A percentile compares a stretch with the other conserved stretches of the same genome.
Conservation (phyloP, 805 yeast species). For the Pichia insulana region DNA sequence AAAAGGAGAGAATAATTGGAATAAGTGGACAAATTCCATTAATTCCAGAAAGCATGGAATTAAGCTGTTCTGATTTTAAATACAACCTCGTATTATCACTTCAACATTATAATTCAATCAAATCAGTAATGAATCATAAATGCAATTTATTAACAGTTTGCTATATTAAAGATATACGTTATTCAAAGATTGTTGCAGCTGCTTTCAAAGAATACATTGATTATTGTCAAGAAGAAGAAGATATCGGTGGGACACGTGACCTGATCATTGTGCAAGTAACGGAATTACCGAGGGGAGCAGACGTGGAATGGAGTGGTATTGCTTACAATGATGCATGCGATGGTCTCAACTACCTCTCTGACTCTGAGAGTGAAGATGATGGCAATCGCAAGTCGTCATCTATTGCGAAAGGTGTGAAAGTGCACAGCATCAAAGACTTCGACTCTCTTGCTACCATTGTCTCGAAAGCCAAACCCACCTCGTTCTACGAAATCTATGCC, state of each 20-base stretch:
- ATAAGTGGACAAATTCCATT: slow-evolving; percentile 91
- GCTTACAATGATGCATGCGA: slow-evolving; percentile 34
- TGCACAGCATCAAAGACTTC: too few species aligned
- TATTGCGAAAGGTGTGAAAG: too few species aligned
- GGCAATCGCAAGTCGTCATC: too few species aligned
- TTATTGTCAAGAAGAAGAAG: slow-evolving; percentile 5
- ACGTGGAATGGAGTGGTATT: slow-evolving; percentile 70
- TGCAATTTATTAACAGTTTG: slow-evolving; percentile 45
- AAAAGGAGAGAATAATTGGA: slow-evolving; percentile 40
- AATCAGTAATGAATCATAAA: slow-evolving; percentile 40
- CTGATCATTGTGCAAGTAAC: slow-evolving; percentile 48
- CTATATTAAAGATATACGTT: slow-evolving; percentile 34
- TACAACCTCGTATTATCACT: slow-evolving; percentile 47
- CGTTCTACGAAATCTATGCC: slow-evolving; percentile 19
- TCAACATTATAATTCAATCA: slow-evolving; percentile 65
- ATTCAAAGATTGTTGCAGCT: slow-evolving; percentile 26
- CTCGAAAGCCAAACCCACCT: not conserved
- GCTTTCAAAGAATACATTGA: slow-evolving; percentile 39
- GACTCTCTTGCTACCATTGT: too few species aligned
- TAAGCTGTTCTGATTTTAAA: slow-evolving; percentile 25
- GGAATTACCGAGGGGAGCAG: slow-evolving; percentile 54
- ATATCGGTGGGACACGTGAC: slow-evolving; percentile 17
- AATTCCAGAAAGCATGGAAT: slow-evolving; percentile 59
- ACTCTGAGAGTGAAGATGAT: slow-evolving; percentile 24
- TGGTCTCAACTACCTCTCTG: slow-evolving; percentile 37